phyloP scores from a whole-genome alignment of 2,329 filamentous ascomycete genomes.

The Colletotrichum acutatum region DNA sequence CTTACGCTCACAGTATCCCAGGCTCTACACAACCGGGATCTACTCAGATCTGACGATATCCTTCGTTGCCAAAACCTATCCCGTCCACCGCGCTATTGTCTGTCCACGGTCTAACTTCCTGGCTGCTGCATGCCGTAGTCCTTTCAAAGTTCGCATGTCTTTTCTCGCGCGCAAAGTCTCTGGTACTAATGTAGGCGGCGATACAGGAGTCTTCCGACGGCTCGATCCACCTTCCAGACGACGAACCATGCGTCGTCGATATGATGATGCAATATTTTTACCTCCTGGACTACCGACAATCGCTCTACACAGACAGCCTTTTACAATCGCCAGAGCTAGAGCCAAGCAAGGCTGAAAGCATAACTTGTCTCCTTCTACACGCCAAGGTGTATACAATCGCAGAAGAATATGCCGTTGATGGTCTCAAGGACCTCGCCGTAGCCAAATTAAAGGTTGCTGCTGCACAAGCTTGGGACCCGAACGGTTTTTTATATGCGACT shows the following conservation, averaged over 20 bases:
- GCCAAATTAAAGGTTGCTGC: not conserved
- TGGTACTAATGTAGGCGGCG: not conserved
- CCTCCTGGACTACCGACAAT: not conserved
- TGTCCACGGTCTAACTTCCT: not conserved
- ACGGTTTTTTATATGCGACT: not conserved
- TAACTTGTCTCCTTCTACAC: not conserved
- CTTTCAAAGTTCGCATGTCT: not conserved
- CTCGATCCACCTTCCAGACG: not conserved
- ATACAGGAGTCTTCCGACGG: not conserved
- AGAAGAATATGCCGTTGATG: not conserved
- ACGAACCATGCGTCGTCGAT: not conserved
- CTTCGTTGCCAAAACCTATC: not conserved
- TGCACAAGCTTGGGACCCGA: not conserved
- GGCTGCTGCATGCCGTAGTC: not conserved
- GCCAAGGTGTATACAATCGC: not conserved
- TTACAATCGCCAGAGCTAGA: not conserved
- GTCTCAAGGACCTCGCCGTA: not conserved
- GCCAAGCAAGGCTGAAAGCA: not conserved
- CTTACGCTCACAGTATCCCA: too few species aligned
- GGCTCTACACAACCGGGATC: too few species aligned
- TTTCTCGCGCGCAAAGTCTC: not conserved
- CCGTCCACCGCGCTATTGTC: conserved; percentile 1
- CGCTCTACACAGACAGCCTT: not conserved
- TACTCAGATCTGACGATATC: too few species aligned
- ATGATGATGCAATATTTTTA: conserved; percentile 7